Base-by-base conservation (phyloP, 2,329 filamentous ascomycete species). In the Diaporthe caulivora region DNA sequence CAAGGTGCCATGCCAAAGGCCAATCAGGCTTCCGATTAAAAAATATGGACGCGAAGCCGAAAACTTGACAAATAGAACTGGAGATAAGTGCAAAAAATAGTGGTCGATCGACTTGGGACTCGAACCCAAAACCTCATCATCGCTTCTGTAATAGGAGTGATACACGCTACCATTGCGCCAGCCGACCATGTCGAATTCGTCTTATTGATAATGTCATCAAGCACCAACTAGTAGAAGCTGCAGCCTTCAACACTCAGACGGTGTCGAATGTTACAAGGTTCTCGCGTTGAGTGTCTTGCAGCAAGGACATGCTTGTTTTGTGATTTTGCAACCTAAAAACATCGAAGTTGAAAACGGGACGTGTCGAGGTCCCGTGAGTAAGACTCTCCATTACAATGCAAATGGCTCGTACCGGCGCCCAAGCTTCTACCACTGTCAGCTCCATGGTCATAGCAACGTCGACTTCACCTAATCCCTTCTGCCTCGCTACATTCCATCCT, bases 401-500 rank as follows among this genome's bases (percentile, higher is more conserved):
- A 54, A 26, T 3, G 7, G 8, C 17, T 31, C 4, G 29, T 31
- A 34, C 29, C 54, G 18, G 29, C 6, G 34, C 13, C 34, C 24
- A n/a, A n/a, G 10, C 1, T 3, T 49, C 26, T 31, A 7, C 26
- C 18, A 11, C 26, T 18, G 3, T 55, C 8, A 7, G 11, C 18
- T 11, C 11, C 44, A 8, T 37, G 44, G 34, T 18, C 21, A 18
- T 34, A 26, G 15, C 21, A 10, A 15, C 15, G 7, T 6, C 55
- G 17, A 11, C 15, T 7, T 24, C 6, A 3, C 24, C 3, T 60
- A 7, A 24, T 60, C 21, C n/a, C 13, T 15, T 34, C 21, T 24
- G 62, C 57, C 44, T 78, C 80, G 64, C 79, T 77, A 64, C 86
- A 88, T 75, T 85, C 84, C 73, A 79, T 81, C 49, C 83, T 80